Evolutionary conservation across 2,329 filamentous ascomycete species (phyloP).

Genomic region (Colletotrichum liriopes): DNA sequence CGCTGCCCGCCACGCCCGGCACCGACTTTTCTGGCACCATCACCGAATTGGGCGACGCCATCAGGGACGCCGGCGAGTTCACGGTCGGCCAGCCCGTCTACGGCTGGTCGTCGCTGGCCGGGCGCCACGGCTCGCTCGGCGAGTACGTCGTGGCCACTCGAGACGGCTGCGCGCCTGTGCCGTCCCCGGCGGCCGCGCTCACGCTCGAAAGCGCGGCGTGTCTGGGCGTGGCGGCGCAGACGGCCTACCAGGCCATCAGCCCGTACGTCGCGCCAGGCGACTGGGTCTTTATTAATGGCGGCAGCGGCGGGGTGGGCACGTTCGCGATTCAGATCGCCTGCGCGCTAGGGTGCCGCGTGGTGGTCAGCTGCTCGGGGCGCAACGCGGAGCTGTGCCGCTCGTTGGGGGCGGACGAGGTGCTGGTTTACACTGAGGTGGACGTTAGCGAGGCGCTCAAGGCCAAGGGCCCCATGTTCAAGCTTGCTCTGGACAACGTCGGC

Average conservation of each 20-base stretch:
- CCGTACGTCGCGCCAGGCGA: constrained; percentile 57
- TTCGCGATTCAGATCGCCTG: constrained; percentile 57
- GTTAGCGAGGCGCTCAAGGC: constrained; percentile 42
- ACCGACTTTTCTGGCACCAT: constrained; percentile 66
- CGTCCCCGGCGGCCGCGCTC: constrained; percentile 51
- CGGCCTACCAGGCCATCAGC: constrained; percentile 45
- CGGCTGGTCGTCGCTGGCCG: constrained; percentile 52
- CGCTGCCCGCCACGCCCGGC: constrained; percentile 62
- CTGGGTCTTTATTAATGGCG: constrained; percentile 60
- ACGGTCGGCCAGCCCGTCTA: constrained; percentile 61
- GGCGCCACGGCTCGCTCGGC: constrained; percentile 53
- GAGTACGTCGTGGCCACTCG: constrained; percentile 52
- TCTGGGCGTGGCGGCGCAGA: constrained; percentile 45
- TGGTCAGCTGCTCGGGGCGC: constrained; percentile 51
- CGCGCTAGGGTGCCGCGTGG: constrained; percentile 51
- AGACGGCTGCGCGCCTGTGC: constrained; percentile 56
- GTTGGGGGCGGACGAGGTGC: constrained; percentile 55
- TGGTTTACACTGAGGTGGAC: constrained; percentile 52
- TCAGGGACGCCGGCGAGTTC: constrained; percentile 48
- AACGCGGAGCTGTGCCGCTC: constrained; percentile 52
- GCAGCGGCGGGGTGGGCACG: constrained; percentile 54
- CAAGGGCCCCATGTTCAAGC: constrained; percentile 44
- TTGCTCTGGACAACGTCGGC: constrained; percentile 48
- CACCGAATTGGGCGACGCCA: constrained; percentile 51
- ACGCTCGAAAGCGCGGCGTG: constrained; percentile 45